phyloP scores from a whole-genome alignment of 176 grass and related monocot genomes.

The Secale cereale region DNA sequence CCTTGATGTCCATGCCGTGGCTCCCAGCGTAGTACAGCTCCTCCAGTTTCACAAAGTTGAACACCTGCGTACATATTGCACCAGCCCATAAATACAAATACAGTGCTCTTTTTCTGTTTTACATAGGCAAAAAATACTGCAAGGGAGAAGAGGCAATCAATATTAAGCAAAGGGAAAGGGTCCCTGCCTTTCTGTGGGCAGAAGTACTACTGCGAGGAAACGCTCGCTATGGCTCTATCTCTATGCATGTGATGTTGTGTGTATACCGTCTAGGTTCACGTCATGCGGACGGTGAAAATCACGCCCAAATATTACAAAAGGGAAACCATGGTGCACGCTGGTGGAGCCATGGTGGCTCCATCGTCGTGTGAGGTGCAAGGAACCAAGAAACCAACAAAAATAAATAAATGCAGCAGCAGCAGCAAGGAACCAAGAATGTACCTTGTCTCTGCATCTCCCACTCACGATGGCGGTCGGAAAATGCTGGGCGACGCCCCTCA shows the following conservation, averaged over 20 bases:
- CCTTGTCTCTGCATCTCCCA: constrained; percentile 89
- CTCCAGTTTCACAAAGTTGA: constrained; percentile 48
- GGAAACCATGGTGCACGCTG: background rate
- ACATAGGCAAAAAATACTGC: background rate
- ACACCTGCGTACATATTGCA: constrained; percentile 27
- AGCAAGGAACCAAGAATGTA: constrained; percentile 31
- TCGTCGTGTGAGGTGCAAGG: background rate
- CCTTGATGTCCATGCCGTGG: constrained; percentile 81
- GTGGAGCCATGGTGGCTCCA: background rate
- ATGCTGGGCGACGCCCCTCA: constrained; percentile 56
- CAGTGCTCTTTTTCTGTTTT: background rate
- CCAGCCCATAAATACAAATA: background rate
- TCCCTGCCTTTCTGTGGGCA: background rate
- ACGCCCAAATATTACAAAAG: background rate
- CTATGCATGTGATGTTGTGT: background rate
- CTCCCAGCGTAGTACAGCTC: constrained; percentile 82
- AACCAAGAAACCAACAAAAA: background rate
- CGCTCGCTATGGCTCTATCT: background rate
- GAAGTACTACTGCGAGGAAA: background rate
- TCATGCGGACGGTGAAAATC: constrained; percentile 1
- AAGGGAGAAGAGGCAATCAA: too few relatives aligned
- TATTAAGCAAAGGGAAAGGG: too few relatives aligned
- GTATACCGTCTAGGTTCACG: constrained; percentile 14
- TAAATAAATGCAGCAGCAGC: background rate
- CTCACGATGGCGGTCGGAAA: constrained; percentile 96